Base-by-base conservation (phyloP, 2,329 filamentous ascomycete species). In the Cytospora piceicola region DNA sequence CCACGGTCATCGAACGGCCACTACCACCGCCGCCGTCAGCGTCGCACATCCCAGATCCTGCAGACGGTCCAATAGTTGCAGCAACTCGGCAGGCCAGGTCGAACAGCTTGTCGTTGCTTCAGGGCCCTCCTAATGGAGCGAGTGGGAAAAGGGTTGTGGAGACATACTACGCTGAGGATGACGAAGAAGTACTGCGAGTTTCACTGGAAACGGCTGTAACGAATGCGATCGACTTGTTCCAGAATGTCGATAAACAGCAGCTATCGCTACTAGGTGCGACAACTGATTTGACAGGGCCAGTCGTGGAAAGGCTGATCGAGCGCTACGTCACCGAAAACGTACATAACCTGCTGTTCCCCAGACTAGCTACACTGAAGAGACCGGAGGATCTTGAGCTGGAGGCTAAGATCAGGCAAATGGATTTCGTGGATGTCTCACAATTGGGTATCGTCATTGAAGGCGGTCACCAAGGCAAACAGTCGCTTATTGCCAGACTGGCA, bases 171-270 rank as follows among this genome's bases (percentile, higher is more conserved):
- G 88, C 92, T 57, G 92, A 95, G 71, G 93, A 97, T 66, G 94
- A 97, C 70, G 95, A 98, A 75, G 91, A 96, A 70, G 84, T 93
- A 34, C 94, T 99, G 89, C 85, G 94, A 64, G 89, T 89, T 27
- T 93, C 93, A 20, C 80, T 98, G 17, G 95, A 99, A 77, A 96
- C 92, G 1, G 94, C 94, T 1, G 92, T 99, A 14, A 97, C 93
- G 12, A 87, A 91, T 12, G 95, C 94, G 0, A 98, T 99, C 70
- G 95, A 99, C 73, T 83, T 98, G 1, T 99, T 99, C 71, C 94
- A 98, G 73, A 89, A 89, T 67, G 94, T 99, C 7, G 95, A 99
- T 75, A 97, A 97, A 76, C 92, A 96, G 72, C 95, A 98, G 73
- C 81, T 99, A 32, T 97, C 94, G 3, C 83, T 96, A 42, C 83